phyloP scores from a whole-genome alignment of 2,329 filamentous ascomycete species.

The Phialophora tarda region DNA sequence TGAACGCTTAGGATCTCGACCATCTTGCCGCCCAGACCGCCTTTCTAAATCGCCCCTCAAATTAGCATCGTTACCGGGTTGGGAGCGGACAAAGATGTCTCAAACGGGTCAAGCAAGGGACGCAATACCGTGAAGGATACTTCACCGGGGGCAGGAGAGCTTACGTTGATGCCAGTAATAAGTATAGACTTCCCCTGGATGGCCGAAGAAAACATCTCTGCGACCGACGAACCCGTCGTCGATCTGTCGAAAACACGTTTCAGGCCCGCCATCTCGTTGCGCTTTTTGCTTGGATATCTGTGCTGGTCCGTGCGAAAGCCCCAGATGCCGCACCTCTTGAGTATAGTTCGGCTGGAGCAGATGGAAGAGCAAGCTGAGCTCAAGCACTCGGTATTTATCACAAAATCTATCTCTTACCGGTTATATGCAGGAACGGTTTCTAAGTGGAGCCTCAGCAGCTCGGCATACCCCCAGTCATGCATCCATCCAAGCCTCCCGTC shows the following conservation, averaged over 20 bases:
- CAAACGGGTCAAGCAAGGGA: background rate
- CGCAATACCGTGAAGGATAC: too few relatives aligned
- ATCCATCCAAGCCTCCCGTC: background rate
- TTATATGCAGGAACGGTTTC: background rate
- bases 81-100: background rate
- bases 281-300: background rate
- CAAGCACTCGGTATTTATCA: background rate
- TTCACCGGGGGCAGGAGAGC: background rate
- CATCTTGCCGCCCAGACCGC: constrained; percentile 32
- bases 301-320: background rate
- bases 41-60: background rate
- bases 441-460: background rate
- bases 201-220: constrained; percentile 22
- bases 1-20: constrained; percentile 34
- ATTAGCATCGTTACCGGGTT: background rate
- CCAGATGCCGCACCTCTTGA: background rate
- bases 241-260: constrained; percentile 13
- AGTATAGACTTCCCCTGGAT: constrained; percentile 35
- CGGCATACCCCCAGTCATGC: background rate
- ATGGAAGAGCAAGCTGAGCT: background rate
- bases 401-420: background rate
- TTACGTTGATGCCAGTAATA: constrained; percentile 33
- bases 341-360: background rate
- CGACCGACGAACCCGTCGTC: constrained; percentile 15
- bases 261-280: background rate